Percentiles rank a stretch among this genome's conserved stretches.
Evolutionary conservation across 495 filamentous ascomycete species (phyloP).

Genomic region (Neurospora sp.): DNA sequence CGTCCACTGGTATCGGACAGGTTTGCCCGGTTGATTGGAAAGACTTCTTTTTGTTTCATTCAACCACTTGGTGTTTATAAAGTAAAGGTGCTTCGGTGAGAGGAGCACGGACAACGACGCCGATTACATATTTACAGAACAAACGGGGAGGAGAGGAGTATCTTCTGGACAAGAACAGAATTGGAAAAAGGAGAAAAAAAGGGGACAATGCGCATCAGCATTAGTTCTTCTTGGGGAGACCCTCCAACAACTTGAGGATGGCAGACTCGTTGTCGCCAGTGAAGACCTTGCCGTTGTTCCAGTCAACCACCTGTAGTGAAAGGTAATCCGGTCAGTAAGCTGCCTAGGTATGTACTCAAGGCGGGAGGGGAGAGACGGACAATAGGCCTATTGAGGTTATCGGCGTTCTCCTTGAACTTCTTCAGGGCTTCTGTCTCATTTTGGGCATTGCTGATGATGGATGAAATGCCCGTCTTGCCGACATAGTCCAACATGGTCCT

Average conservation of each 20-base stretch:
- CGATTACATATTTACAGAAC: neutral
- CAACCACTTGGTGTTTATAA: neutral
- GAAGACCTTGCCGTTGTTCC: conserved; percentile 78
- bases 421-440: conserved; percentile 66
- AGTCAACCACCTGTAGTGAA: conserved; percentile 65
- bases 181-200: neutral
- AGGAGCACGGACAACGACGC: neutral
- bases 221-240: conserved; percentile 41
- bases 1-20: neutral
- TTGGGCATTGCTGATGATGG: conserved; percentile 60
- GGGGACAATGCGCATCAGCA: neutral
- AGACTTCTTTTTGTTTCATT: neutral
- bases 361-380: conserved; percentile 31
- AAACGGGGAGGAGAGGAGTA: conserved; percentile 5
- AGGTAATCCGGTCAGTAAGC: neutral
- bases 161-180: neutral
- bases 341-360: conserved; percentile 1
- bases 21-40: neutral
- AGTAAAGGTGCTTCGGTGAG: neutral
- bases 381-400: conserved; percentile 63
- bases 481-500: conserved; percentile 81
- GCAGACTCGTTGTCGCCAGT: conserved; percentile 70
- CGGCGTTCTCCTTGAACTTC: conserved; percentile 49
- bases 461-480: conserved; percentile 41
- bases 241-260: conserved; percentile 66